Evolutionary conservation across 805 yeast genomes (phyloP).

Genomic region (Yamadazyma tumulicola): DNA sequence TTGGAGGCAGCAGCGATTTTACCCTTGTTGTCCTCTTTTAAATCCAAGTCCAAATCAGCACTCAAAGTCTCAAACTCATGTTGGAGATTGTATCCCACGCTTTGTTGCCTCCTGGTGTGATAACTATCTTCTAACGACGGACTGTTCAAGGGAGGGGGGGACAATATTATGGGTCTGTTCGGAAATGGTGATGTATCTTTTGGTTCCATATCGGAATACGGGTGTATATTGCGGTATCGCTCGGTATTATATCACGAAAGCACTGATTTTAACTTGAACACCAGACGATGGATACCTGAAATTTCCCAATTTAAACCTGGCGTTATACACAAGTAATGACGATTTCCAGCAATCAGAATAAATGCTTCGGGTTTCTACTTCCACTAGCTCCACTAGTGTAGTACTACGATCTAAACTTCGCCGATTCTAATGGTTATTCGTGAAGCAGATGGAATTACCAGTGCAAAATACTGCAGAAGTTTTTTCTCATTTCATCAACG

Average conservation of each 20-base stretch:
- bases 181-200: conserved; percentile 17
- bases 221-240: too few relatives aligned
- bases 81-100: conserved; percentile 44
- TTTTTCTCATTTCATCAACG: too few relatives aligned
- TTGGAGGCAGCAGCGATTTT: not conserved
- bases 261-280: not conserved
- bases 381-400: too few relatives aligned
- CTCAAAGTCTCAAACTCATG: conserved; percentile 46
- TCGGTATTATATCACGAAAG: too few relatives aligned
- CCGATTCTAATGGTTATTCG: too few relatives aligned
- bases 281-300: not conserved
- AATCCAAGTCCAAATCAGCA: conserved; percentile 44
- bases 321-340: too few relatives aligned
- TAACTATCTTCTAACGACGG: not conserved
- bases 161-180: conserved; percentile 37
- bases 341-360: too few relatives aligned
- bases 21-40: conserved; percentile 16
- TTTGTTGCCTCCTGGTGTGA: conserved; percentile 34
- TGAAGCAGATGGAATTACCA: too few relatives aligned
- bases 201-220: conserved; percentile 13
- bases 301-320: too few relatives aligned
- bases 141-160: conserved; percentile 40
- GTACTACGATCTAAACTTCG: too few relatives aligned
- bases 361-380: too few relatives aligned
- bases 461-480: too few relatives aligned